Base-by-base conservation (phyloP, 306 rosid species). In the Crotalaria pallida region DNA sequence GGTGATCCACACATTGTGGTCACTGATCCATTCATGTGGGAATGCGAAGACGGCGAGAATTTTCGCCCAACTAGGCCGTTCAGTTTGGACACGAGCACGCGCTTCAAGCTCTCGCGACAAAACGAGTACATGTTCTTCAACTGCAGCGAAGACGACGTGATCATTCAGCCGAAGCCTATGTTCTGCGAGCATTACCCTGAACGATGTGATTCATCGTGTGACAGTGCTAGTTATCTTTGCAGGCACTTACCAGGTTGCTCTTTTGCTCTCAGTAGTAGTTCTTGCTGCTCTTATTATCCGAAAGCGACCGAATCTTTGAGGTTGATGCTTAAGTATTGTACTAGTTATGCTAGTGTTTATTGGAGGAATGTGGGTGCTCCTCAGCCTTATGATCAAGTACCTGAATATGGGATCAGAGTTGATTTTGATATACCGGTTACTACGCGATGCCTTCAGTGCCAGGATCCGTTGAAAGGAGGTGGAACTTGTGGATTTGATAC, bases 81-180 rank as follows among this genome's bases (percentile, higher is more conserved):
- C 61, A 84, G 89, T 38, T 84, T 94, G 44, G 98, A 94, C 83
- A 82, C 89, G 0, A 84, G 84, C 72, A 90, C 87, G 1, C 90
- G 84, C 45, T 76, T 94, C 51, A 77, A 91, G 5, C 84, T 94
- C 3, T 94, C 98, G 1, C 62, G 83, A 2, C 88, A 84, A 45
- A 94, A 94, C 58, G 92, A 94, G 52, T 94, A 90, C 77, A 85
- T 94, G 21, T 94, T 94, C 89, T 90, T 94, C 69, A 94, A 94
- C 56, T 94, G 98, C 63, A 90, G 96, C 49, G 84, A 85, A 34
- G 77, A 84, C 3, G 18, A 77, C 15, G 96, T 94, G 10, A 83
- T 90, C 56, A 80, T 90, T 67, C 90, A 85, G 24, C 97, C 98
- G 0, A 90, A 82, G 79, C 98, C 96, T 6, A 41, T 80, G 29